phyloP scores from a whole-genome alignment of 495 filamentous ascomycete genomes.

The Aspergillus sclerotiicarbonarius region DNA sequence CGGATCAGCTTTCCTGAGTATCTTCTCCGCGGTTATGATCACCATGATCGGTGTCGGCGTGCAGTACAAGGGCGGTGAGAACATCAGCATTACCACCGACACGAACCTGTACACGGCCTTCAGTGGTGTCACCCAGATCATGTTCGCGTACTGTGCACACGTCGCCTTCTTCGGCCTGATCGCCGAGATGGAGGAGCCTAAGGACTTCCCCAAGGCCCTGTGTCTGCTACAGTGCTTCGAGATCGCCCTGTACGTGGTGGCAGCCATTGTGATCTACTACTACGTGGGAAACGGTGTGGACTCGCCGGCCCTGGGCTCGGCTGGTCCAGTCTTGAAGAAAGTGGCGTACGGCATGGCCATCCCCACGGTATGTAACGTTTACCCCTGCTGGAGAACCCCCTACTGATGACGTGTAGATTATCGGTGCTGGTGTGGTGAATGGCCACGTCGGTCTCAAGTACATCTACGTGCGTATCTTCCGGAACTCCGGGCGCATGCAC shows the following conservation, averaged over 20 bases:
- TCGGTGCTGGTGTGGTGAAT: slow-evolving; percentile 70
- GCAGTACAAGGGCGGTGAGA: slow-evolving; percentile 29
- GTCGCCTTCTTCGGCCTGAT: slow-evolving; percentile 76
- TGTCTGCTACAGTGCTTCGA: slow-evolving; percentile 62
- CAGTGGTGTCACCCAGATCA: slow-evolving; percentile 49
- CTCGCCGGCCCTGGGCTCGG: slow-evolving; percentile 69
- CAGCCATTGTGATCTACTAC: slow-evolving; percentile 68
- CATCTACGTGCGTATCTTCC: slow-evolving; percentile 62
- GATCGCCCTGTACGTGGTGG: slow-evolving; percentile 64
- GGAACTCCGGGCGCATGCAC: slow-evolving; percentile 45
- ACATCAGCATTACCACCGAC: slow-evolving; percentile 31
- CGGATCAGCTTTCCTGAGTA: slow-evolving; percentile 32
- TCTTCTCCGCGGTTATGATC: slow-evolving; percentile 53
- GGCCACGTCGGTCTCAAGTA: slow-evolving; percentile 62
- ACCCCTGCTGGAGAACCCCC: too few species aligned
- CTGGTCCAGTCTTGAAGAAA: slow-evolving; percentile 62
- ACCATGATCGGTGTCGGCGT: slow-evolving; percentile 69
- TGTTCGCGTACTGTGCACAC: slow-evolving; percentile 60
- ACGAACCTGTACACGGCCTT: slow-evolving; percentile 37
- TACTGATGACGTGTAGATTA: slow-evolving; percentile 31
- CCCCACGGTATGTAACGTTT: slow-evolving; percentile 50
- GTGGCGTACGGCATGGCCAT: slow-evolving; percentile 76
- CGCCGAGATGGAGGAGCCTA: slow-evolving; percentile 70
- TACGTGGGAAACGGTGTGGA: slow-evolving; percentile 65
- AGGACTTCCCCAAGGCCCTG: slow-evolving; percentile 66